phyloP scores from a whole-genome alignment of 495 filamentous ascomycete species.

The Aspergillus conjunctus region DNA sequence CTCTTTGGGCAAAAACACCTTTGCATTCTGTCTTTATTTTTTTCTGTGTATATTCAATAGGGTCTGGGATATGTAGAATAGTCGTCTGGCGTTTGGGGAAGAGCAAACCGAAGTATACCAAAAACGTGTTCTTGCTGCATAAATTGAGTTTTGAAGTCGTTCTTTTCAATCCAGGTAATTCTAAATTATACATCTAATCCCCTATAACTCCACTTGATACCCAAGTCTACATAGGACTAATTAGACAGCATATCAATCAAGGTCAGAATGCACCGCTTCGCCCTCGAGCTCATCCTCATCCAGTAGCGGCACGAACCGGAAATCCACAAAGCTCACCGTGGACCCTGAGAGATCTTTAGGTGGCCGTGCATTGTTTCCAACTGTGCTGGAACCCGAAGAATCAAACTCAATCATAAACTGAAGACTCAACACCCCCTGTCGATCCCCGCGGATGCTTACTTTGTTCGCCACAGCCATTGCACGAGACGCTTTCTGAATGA shows the following conservation, averaged over 20 bases:
- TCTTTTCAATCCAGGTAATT: too few relatives aligned
- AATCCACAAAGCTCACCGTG: slow-evolving; percentile 72
- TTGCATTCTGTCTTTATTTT: not conserved
- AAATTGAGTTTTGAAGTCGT: too few relatives aligned
- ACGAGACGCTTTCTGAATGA: slow-evolving; percentile 78
- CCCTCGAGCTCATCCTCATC: slow-evolving; percentile 61
- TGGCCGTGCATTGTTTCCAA: slow-evolving; percentile 7
- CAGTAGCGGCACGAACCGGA: slow-evolving; percentile 72
- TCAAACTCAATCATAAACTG: slow-evolving; percentile 94
- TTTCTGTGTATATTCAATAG: not conserved
- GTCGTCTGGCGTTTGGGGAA: not conserved
- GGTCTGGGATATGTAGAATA: not conserved
- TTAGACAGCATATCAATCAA: slow-evolving; percentile 5
- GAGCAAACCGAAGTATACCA: not conserved
- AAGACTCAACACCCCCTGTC: slow-evolving; percentile 85
- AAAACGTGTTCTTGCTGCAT: not conserved
- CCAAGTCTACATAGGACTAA: too few relatives aligned
- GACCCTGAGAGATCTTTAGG: slow-evolving; percentile 9
- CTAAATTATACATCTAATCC: too few relatives aligned
- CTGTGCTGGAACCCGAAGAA: slow-evolving; percentile 32
- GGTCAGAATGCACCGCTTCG: slow-evolving; percentile 19
- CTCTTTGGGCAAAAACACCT: not conserved
- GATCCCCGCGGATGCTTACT: slow-evolving; percentile 86
- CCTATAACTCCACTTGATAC: too few relatives aligned
- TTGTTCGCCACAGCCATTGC: slow-evolving; percentile 92